A percentile compares a stretch with the other conserved stretches of the same genome.
These are phyloP conservation scores for Heliosperma pusillum DNA, from an alignment of 148 eudicot species.

Conservation along the genomic window DNA sequence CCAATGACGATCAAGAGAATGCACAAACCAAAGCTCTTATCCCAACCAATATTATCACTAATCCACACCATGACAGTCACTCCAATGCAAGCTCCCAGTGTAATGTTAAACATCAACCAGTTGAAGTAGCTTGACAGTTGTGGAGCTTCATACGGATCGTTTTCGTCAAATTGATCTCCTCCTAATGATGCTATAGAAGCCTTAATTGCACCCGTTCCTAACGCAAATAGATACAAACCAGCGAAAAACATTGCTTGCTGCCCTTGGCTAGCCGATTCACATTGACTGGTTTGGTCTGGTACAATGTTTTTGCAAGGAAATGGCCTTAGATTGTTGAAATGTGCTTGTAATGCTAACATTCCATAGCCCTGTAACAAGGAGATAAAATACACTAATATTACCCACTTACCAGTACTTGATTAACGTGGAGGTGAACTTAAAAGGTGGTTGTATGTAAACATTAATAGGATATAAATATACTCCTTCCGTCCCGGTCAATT, in stretches of 20 bases:
- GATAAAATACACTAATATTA: too few relatives aligned
- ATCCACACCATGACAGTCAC: slow-evolving; percentile 7
- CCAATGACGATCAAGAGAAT: not conserved
- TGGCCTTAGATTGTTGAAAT: not conserved
- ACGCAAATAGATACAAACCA: slow-evolving; percentile 1
- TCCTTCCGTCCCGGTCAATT: too few relatives aligned
- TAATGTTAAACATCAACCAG: slow-evolving; percentile 4
- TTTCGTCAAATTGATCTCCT: slow-evolving; percentile 10
- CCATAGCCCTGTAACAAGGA: not conserved
- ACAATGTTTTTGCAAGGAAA: slow-evolving; percentile 1
- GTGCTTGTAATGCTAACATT: slow-evolving; percentile 1
- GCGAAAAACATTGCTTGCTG: not conserved
- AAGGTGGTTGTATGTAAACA: too few relatives aligned
- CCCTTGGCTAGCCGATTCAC: not conserved
- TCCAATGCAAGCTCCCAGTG: slow-evolving; percentile 2
- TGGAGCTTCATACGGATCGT: not conserved
- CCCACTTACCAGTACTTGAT: too few relatives aligned
- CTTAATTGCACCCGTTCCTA: slow-evolving; percentile 3
- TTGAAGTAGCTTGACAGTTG: slow-evolving; percentile 2
- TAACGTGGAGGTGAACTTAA: too few relatives aligned
- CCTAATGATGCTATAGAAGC: not conserved
- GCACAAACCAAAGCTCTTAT: slow-evolving; percentile 8
- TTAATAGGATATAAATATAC: too few relatives aligned
- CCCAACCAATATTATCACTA: slow-evolving; percentile 10
- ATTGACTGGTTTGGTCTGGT: not conserved